Percentiles rank a stretch among this genome's conserved stretches.
Conservation (phyloP, 352 stramenopile genomes). For the Pythium rhizo-oryzae region DNA sequence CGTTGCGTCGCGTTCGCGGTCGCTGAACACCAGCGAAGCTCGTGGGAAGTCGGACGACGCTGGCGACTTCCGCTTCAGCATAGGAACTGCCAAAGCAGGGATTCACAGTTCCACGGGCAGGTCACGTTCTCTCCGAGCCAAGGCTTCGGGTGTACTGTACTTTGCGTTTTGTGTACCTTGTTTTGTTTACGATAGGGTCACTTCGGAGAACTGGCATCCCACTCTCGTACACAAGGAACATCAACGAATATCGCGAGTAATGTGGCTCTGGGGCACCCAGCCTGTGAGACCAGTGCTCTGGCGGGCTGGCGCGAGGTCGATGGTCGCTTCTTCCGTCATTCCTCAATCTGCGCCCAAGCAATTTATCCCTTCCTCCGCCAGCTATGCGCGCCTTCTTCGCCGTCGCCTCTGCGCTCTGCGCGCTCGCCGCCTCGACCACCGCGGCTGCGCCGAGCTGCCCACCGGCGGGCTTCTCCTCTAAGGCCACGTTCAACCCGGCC, state of each 20-base stretch:
- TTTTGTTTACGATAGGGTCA: no score
- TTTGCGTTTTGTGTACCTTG: no score
- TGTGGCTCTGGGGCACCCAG: neutral
- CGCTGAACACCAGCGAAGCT: neutral
- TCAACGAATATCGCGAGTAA: neutral
- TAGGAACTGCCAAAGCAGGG: neutral
- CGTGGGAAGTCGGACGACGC: neutral
- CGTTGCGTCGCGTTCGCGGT: neutral
- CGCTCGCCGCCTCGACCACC: constrained; percentile 12
- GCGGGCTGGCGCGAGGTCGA: no score
- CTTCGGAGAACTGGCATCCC: no score
- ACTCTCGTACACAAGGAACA: neutral
- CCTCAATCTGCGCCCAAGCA: constrained; percentile 1
- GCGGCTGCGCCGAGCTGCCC: constrained; percentile 17
- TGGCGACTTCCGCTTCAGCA: neutral
- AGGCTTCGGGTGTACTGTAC: neutral
- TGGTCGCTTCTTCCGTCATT: neutral
- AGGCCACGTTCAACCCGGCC: constrained; percentile 27
- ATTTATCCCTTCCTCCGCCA: neutral
- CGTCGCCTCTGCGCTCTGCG: constrained; percentile 14
- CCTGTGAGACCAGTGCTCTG: neutral
- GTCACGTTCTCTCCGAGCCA: neutral
- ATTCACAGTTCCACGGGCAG: no score
- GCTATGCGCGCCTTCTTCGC: constrained; percentile 17
- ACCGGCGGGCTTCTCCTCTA: constrained; percentile 15